Evolutionary conservation across 352 stramenopile genomes (phyloP).

Genomic region (Elongisporangium undulatum): DNA sequence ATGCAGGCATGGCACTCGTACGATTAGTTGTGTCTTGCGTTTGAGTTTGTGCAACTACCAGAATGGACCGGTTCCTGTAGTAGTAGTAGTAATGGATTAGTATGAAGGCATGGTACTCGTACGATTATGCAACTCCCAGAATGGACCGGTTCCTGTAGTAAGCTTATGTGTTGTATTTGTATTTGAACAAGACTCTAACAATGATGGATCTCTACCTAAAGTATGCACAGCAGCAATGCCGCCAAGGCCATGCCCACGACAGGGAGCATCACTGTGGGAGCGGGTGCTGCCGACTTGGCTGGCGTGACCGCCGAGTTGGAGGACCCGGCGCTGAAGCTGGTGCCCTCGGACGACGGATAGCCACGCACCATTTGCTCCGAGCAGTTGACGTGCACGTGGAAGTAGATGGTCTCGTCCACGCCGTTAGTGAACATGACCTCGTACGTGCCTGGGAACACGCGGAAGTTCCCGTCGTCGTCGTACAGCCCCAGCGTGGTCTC

Average conservation of each 20-base stretch:
- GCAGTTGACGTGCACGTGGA: conserved; percentile 25
- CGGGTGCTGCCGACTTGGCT: not conserved
- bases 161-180: not conserved
- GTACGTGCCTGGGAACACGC: conserved; percentile 36
- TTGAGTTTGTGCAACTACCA: not conserved
- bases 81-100: not conserved
- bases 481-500: conserved; percentile 26
- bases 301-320: not conserved
- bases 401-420: conserved; percentile 28
- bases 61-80: too few species aligned
- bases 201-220: not conserved
- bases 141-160: too few species aligned
- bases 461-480: conserved; percentile 27
- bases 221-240: not conserved
- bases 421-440: conserved; percentile 46
- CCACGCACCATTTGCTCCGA: conserved; percentile 22
- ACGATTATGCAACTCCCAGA: too few species aligned
- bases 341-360: not conserved
- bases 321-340: not conserved
- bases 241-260: not conserved
- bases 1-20: not conserved
- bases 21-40: not conserved
- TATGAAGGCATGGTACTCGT: too few species aligned
- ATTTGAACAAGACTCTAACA: not conserved
- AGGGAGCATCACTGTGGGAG: not conserved